Evolutionary conservation across 148 eudicot genomes (phyloP).

Genomic region (Selenicereus undatus): DNA sequence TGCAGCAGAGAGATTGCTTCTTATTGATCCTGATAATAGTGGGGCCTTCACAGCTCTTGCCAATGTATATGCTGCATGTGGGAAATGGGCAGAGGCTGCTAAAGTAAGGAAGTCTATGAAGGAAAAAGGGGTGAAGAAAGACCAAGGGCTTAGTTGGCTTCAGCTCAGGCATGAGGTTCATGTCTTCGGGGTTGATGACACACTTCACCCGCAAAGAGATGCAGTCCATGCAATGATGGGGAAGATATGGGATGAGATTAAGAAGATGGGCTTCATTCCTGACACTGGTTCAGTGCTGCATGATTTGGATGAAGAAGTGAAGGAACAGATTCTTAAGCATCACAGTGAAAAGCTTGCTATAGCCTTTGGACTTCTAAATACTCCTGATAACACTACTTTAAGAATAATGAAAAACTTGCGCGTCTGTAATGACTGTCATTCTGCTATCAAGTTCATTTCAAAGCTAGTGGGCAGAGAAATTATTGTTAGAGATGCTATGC

Average conservation of each 20-base stretch:
- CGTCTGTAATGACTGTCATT: constrained; percentile 45
- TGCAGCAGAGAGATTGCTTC: constrained; percentile 40
- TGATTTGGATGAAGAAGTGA: constrained; percentile 46
- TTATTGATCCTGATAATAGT: constrained; percentile 40
- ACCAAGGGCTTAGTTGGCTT: constrained; percentile 47
- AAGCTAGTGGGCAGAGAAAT: constrained; percentile 42
- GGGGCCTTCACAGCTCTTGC: constrained; percentile 45
- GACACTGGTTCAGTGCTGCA: constrained; percentile 37
- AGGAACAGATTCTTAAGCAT: constrained; percentile 38
- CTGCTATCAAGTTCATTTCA: constrained; percentile 43
- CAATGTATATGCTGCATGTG: constrained; percentile 39
- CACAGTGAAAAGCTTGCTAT: constrained; percentile 52
- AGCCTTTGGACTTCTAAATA: constrained; percentile 35
- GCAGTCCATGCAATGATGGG: constrained; percentile 31
- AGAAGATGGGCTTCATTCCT: constrained; percentile 46
- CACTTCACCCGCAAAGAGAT: constrained; percentile 38
- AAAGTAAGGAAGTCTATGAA: constrained; percentile 39
- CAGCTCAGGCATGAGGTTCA: constrained; percentile 32
- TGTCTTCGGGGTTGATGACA: constrained; percentile 43
- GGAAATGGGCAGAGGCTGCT: constrained; percentile 40
- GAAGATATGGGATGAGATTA: constrained; percentile 41
- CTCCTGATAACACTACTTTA: constrained; percentile 36
- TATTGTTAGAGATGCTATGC: constrained; percentile 39
- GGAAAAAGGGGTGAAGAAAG: constrained; percentile 42
- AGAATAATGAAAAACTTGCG: constrained; percentile 46